These are phyloP conservation scores for Volvox africanus DNA, from an alignment of 139 green algal species.

Conservation along the genomic window DNA sequence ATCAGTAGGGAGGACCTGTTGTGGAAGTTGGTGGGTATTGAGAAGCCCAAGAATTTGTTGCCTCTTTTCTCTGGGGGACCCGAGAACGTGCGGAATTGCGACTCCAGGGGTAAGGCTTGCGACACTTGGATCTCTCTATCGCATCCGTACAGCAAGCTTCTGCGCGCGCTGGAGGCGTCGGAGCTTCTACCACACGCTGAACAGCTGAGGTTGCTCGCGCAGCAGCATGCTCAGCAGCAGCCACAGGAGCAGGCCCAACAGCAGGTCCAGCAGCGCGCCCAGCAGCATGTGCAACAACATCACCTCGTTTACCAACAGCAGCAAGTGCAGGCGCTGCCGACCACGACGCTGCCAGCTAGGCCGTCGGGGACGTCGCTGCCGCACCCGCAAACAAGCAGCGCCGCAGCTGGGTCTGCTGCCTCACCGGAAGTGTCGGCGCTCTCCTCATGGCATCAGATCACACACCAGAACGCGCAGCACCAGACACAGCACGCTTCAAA, in stretches of 20 bases:
- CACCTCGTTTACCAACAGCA: no score
- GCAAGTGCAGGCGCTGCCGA: not conserved
- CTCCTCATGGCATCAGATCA: conserved; percentile 19
- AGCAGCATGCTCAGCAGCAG: conserved; percentile 4
- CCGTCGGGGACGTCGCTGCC: not conserved
- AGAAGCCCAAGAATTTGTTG: conserved; percentile 37
- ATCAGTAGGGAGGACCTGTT: conserved; percentile 37
- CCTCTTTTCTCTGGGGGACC: conserved; percentile 7
- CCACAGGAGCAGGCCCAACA: not conserved
- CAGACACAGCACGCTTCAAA: not conserved
- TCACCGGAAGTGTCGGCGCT: not conserved
- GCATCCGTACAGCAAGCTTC: conserved; percentile 39
- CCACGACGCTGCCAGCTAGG: not conserved
- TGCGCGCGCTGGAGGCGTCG: conserved; percentile 38
- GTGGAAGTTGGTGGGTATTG: conserved; percentile 41
- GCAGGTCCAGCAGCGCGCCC: not conserved
- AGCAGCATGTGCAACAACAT: no score
- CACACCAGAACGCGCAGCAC: not conserved
- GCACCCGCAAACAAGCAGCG: not conserved
- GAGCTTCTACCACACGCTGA: conserved; percentile 32
- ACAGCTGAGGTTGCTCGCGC: not conserved
- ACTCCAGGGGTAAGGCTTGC: not conserved
- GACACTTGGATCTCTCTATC: not conserved
- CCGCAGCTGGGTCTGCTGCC: not conserved
- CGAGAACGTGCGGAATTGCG: not conserved